Conservation (phyloP, 768 basidiomycete genomes). For the Chlorophyllum brunneum region DNA sequence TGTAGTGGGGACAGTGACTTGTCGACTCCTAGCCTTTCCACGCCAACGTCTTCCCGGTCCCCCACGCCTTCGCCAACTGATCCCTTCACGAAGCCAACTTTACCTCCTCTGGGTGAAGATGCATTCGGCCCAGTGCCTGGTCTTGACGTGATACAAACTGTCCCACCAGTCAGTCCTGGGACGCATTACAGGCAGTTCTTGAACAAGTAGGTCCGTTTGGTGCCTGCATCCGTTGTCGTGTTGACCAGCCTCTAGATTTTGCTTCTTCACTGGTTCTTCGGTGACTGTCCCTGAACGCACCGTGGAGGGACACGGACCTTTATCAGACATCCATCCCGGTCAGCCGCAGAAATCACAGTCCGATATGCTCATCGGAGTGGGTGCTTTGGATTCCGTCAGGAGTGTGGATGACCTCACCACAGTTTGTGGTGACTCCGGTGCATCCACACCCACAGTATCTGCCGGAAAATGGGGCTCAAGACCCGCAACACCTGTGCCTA, state of each 20-base stretch:
- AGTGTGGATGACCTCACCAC: not conserved
- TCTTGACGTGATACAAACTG: constrained; percentile 11
- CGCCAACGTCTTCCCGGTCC: constrained; percentile 39
- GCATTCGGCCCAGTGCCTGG: not conserved
- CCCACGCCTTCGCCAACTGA: constrained; percentile 39
- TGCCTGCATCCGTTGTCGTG: not conserved
- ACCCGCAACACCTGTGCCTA: not conserved
- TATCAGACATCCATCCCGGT: not conserved
- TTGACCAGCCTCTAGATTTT: constrained; percentile 47
- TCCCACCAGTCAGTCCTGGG: constrained; percentile 25
- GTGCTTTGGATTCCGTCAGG: not conserved
- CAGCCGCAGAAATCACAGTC: not conserved
- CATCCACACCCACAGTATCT: constrained; percentile 3
- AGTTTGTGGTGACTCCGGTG: not conserved
- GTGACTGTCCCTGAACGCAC: not conserved
- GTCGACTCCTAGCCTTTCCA: constrained; percentile 45
- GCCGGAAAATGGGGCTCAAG: constrained; percentile 4
- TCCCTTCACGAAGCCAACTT: constrained; percentile 20
- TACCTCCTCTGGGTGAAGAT: constrained; percentile 11
- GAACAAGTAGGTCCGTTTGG: constrained; percentile 46
- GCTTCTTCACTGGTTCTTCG: constrained; percentile 68
- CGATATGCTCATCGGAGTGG: not conserved
- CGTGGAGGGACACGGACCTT: not conserved
- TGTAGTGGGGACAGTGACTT: constrained; percentile 29
- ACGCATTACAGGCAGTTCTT: constrained; percentile 59